Base-by-base conservation (phyloP, 2,329 filamentous ascomycete genomes). In the Albophoma yamanashiensis region DNA sequence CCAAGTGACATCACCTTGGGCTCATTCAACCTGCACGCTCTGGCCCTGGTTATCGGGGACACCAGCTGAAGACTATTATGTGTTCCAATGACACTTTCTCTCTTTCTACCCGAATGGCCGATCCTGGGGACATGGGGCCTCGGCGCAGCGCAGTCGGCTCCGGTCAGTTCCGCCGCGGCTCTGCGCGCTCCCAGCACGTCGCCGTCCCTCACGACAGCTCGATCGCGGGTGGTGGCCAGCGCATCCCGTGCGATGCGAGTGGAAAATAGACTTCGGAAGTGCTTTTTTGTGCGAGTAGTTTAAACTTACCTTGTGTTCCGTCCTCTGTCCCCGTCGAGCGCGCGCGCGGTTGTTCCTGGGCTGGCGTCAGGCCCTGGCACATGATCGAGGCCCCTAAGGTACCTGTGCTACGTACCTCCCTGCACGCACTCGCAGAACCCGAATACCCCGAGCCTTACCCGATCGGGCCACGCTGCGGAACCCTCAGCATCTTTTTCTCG, bases 11-110 rank as follows among this genome's bases (percentile, higher is more conserved):
- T 67, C 61, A 25, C 70, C 68, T 2, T 58, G 45, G 8, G 67
- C 67, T 73, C 73, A 75, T 31, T 71, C 63, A 5, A 74, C 67
- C 9, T 65, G 58, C 5, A 75, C 64, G n/a, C n/a, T n/a, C n/a
- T n/a, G n/a, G n/a, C n/a, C n/a, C n/a, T n/a, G n/a, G n/a, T n/a
- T n/a, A n/a, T 31, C 27, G 27, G 27, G 27, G 27, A 31, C 27
- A 31, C 27, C 5, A 31, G 3, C 27, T 31, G 27, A 31, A 31
- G 5, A 5, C 27, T 3, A 31, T 3, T 3, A 31, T 3, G 3
- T 31, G 5, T 31, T 31, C 27, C 27, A 31, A 31, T 31, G 27
- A 3, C 27, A 31, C 27, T 31, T 31, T 5, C 27, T 31, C 27
- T 31, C 27, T 31, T 5, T 31, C 27, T 31, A 3, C 27, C 27